Percentiles rank a stretch among this genome's conserved stretches.
phyloP scores from a whole-genome alignment of 257 asterid genomes.

The Henckelia pumila region DNA sequence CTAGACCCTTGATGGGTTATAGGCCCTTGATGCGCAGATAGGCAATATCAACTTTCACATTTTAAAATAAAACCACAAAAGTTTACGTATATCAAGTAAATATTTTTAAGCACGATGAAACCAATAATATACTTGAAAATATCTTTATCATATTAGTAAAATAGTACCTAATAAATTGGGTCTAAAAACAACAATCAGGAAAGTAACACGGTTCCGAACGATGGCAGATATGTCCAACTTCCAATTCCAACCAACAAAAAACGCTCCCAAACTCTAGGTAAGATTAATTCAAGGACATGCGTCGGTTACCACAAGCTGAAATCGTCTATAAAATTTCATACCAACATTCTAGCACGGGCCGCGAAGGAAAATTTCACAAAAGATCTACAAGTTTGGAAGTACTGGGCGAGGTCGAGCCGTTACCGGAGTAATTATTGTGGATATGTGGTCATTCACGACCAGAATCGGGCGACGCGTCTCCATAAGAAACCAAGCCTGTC shows the following conservation, averaged over 20 bases:
- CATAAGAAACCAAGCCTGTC: constrained; percentile 49
- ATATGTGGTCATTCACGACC: constrained; percentile 21
- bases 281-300: not conserved
- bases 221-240: not conserved
- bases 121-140: not conserved
- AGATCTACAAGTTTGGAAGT: not conserved
- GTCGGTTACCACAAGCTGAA: not conserved
- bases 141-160: not conserved
- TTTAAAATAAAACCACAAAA: too few relatives aligned
- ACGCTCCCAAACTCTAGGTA: not conserved
- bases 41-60: too few relatives aligned
- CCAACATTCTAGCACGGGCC: not conserved
- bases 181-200: not conserved
- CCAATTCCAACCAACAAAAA: not conserved
- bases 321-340: not conserved
- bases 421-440: not conserved
- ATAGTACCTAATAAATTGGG: not conserved
- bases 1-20: too few relatives aligned
- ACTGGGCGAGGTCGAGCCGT: not conserved
- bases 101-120: not conserved
- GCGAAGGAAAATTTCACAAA: not conserved
- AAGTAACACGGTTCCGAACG: not conserved
- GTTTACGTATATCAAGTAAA: not conserved
- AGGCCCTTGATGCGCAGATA: too few relatives aligned
- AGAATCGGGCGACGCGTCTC: constrained; percentile 48